Base-by-base conservation (phyloP, 768 basidiomycete genomes). In the Tulasnella sp. region DNA sequence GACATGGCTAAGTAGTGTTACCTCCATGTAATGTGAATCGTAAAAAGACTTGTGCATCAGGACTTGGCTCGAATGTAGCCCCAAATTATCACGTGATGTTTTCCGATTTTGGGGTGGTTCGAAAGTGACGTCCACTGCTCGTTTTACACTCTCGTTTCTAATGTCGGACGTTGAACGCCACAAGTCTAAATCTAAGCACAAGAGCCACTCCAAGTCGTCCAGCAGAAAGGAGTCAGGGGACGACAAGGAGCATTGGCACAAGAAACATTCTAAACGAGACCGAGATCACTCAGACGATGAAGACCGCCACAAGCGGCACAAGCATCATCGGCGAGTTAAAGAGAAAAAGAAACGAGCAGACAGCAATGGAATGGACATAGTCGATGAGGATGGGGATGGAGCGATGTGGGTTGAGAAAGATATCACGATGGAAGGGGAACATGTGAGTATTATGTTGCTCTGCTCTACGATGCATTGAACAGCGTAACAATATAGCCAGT, bases 361-460 rank as follows among this genome's bases (percentile, higher is more conserved):
- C 54, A 56, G 24, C 16, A 52, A 55, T 58, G 48, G 48, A 9
- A 64, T 81, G 24, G 72, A 74, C 29, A 69, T 77, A 29, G 69
- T 74, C 0, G 87, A 87, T 61, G 82, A 90, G 60, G 71, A 73
- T 13, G 69, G 77, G 55, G 80, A 78, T 61, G 78, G 80, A 15
- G 79, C 79, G 49, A 74, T 87, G 68, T 91, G 89, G 89, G 74
- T 80, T 20, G 90, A 90, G 69, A 88, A 86, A 70, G 85, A 86
- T 58, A 78, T 88, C 32, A 79, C 79, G 60, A 74, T 79, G 68
- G 81, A 81, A 46, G 79, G 82, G 15, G 81, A 84, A 64, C 70
- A 72, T 61, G 84, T 87, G 62, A 58, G 78, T 72, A 5, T 51
- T 37, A 40, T 52, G 43, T 41, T 55, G 31, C 50, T 49, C 28